Evolutionary conservation across 1,139 yeast genomes (phyloP).

Genomic region (Kodamaea alishanica): DNA sequence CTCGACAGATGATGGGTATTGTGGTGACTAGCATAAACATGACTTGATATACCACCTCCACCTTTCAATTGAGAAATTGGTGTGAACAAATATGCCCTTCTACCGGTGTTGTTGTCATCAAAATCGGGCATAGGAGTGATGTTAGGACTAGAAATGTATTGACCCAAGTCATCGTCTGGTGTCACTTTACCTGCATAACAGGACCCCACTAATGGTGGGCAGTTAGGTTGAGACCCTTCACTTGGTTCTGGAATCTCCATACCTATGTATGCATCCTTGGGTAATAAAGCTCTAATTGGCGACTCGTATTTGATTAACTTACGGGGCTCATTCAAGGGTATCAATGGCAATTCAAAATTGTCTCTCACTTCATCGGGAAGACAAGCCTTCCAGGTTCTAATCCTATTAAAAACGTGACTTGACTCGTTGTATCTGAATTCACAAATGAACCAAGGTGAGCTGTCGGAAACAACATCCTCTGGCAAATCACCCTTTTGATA

Average conservation of each 20-base stretch:
- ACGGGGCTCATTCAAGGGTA: conserved; percentile 51
- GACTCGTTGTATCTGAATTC: conserved; percentile 91
- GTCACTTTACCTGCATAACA: conserved; percentile 76
- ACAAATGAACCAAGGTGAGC: conserved; percentile 87
- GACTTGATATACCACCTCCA: conserved; percentile 30
- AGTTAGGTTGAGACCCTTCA: conserved; percentile 65
- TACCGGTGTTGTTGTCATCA: conserved; percentile 44
- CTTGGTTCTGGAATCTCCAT: conserved; percentile 83
- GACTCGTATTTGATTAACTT: conserved; percentile 73
- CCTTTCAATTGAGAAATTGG: conserved; percentile 47
- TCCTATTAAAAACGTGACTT: conserved; percentile 86
- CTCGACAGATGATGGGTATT: conserved; percentile 13
- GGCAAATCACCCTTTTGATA: conserved; percentile 94
- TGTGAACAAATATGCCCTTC: conserved; percentile 43
- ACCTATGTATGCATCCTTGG: conserved; percentile 64
- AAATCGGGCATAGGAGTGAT: conserved; percentile 56
- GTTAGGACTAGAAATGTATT: conserved; percentile 53
- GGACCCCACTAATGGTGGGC: conserved; percentile 91
- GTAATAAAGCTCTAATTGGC: conserved; percentile 74
- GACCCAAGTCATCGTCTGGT: conserved; percentile 76
- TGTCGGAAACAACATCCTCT: conserved; percentile 54
- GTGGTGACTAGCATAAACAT: conserved; percentile 21
- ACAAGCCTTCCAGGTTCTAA: conserved; percentile 98
- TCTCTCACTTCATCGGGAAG: conserved; percentile 94
- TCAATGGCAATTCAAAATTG: conserved; percentile 74